These are phyloP conservation scores for Kuraishia borneana DNA, from an alignment of 805 yeast genomes.

Conservation along the genomic window DNA sequence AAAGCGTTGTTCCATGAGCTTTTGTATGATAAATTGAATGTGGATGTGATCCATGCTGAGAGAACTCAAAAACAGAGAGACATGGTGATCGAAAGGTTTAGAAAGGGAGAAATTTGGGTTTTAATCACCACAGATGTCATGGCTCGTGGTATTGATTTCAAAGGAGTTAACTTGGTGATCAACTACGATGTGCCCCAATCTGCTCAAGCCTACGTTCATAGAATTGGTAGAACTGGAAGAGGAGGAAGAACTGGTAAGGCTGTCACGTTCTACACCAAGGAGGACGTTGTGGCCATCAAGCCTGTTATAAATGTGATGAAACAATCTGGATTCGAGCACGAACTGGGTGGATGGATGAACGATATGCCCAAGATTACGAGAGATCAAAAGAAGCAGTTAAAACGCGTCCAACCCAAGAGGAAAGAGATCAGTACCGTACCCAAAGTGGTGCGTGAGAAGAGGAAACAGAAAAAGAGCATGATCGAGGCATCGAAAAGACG, in stretches of 20 bases:
- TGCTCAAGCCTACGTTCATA: constrained; percentile 91
- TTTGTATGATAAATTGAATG: constrained; percentile 82
- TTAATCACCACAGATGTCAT: constrained; percentile 92
- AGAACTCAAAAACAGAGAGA: constrained; percentile 84
- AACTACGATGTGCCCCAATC: constrained; percentile 94
- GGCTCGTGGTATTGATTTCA: constrained; percentile 95
- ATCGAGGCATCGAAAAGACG: constrained; percentile 63
- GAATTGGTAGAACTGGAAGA: constrained; percentile 98
- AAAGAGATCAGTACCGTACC: constrained; percentile 82
- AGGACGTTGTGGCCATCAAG: constrained; percentile 64
- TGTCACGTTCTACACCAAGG: constrained; percentile 86
- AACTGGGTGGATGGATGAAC: constrained; percentile 75
- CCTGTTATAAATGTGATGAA: constrained; percentile 91
- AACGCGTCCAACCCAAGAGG: constrained; percentile 49
- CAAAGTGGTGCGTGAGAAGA: constrained; percentile 48
- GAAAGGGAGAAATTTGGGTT: constrained; percentile 90
- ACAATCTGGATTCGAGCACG: constrained; percentile 65
- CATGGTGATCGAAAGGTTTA: constrained; percentile 72
- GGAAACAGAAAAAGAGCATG: constrained; percentile 57
- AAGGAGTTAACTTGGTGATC: constrained; percentile 87
- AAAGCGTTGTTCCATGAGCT: constrained; percentile 91
- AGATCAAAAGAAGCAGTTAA: constrained; percentile 50
- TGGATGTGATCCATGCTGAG: constrained; percentile 94
- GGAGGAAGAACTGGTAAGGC: constrained; percentile 84
- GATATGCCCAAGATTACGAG: constrained; percentile 53